A percentile compares a stretch with the other conserved stretches of the same genome.
phyloP scores from a whole-genome alignment of 1,139 yeast genomes.

The Taphrina communis region DNA sequence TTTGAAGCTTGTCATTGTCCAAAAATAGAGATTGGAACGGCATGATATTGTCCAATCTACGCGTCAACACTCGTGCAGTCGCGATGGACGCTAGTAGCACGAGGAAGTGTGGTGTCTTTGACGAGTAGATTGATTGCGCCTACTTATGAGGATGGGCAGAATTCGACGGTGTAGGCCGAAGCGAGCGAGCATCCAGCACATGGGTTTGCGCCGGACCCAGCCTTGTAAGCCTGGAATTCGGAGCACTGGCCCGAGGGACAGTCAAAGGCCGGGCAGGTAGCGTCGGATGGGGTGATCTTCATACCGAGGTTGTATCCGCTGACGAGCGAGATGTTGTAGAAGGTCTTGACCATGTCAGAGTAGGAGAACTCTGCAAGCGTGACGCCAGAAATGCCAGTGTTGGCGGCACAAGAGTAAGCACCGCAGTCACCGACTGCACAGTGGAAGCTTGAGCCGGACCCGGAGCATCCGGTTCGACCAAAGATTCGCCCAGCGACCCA shows the following conservation, averaged over 20 bases:
- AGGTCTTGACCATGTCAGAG: slow-evolving; percentile 35
- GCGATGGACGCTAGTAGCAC: no score
- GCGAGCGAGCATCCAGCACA: slow-evolving; percentile 29
- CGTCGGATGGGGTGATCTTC: slow-evolving; percentile 25
- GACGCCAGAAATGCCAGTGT: slow-evolving; percentile 35
- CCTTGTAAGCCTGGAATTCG: slow-evolving; percentile 33
- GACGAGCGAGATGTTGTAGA: slow-evolving; percentile 39
- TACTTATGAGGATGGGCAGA: slow-evolving; percentile 19
- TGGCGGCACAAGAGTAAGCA: slow-evolving; percentile 17
- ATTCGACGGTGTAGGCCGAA: slow-evolving; percentile 23
- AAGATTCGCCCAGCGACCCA: slow-evolving; percentile 37
- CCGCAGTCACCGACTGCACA: slow-evolving; percentile 41
- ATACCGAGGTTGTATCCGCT: slow-evolving; percentile 35
- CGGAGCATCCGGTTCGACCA: slow-evolving; percentile 35
- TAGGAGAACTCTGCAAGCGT: slow-evolving; percentile 41
- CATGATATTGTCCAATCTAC: no score
- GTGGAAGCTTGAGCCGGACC: slow-evolving; percentile 21
- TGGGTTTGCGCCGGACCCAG: slow-evolving; percentile 32
- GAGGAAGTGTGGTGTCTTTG: no score
- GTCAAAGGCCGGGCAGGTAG: slow-evolving; percentile 29
- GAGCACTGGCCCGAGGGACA: slow-evolving; percentile 30
- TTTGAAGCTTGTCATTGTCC: slow-evolving; percentile 9
- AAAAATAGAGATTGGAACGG: not conserved
- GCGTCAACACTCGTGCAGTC: no score
- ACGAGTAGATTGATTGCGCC: not conserved